Base-by-base conservation (phyloP, 2,329 filamentous ascomycete genomes). In the Lecanicillium sp. region DNA sequence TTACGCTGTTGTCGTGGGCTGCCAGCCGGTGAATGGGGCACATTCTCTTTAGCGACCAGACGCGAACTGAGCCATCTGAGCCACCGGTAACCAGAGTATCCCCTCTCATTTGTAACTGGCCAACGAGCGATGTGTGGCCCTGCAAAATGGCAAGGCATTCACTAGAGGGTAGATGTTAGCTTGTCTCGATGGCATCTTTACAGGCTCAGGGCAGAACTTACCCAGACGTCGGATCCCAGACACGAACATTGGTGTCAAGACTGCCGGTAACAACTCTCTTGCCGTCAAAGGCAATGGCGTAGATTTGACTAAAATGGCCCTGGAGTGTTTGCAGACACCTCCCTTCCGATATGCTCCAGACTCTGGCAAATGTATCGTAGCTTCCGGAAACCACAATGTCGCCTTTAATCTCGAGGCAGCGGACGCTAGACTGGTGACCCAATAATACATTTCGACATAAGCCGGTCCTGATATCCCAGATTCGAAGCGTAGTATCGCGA, bases 231-330 rank as follows among this genome's bases (percentile, higher is more conserved):
- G 87, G 86, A 67, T 98, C 88, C 92, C 92, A 98, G 45, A 98
- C 94, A 47, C 92, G 75, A 18, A 98, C 90, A 51, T 90, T 95
- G 4, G 92, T 98, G 62, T 98, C 92, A 45, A 98, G 68, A 59
- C 89, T 95, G 37, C 92, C 92, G 9, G 92, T 98, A 27, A 94
- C 90, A 42, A 98, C 89, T 46, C 89, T 78, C 49, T 82, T 81
- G 29, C 92, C 92, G 57, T 98, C 92, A 61, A 96, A 98, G 2
- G 92, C 92, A 56, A 98, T 94, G 15, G 92, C 92, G 58, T 98
- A 98, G 42, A 98, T 98, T 57, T 98, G 92, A 57, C 90, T 96
- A 63, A 95, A 98, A 62, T 98, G 92, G 1, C 92, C 92, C 32
- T 83, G 81, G 29, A 98, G 71, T 1, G 88, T 95, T 49, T 90